A percentile compares a stretch with the other conserved stretches of the same genome.
These are phyloP conservation scores for Lycium ferocissimum DNA, from an alignment of 257 asterid genomes.

Conservation along the genomic window DNA sequence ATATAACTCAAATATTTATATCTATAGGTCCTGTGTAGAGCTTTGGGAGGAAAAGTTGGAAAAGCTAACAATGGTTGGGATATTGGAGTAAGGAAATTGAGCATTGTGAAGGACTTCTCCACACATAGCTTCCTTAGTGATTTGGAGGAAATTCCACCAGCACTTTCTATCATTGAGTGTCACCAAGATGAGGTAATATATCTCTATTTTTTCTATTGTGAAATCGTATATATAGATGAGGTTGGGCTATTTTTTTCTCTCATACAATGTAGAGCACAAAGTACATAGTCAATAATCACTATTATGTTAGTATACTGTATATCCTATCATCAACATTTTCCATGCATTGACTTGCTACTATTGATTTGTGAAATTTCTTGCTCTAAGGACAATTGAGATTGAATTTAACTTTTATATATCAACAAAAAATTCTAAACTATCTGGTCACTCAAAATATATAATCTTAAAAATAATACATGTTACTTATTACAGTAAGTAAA, in stretches of 20 bases:
- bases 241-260: no score
- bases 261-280: neutral
- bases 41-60: constrained; percentile 77
- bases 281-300: neutral
- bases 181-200: constrained; percentile 81
- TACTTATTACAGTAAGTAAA: no score
- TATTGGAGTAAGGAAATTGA: constrained; percentile 67
- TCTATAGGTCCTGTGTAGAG: constrained; percentile 63
- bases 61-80: constrained; percentile 75
- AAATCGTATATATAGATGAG: neutral
- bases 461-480: no score
- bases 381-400: no score
- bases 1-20: neutral
- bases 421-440: no score
- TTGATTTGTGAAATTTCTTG: neutral
- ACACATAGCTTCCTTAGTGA: constrained; percentile 38
- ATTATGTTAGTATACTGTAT: neutral
- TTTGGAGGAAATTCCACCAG: constrained; percentile 54
- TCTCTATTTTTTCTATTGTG: neutral
- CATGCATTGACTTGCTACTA: neutral
- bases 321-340: neutral
- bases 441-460: no score
- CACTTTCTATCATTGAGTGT: constrained; percentile 65
- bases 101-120: constrained; percentile 49
- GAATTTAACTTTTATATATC: no score